Percentiles rank a stretch among this genome's conserved stretches.
Evolutionary conservation across 345 rosid species (phyloP).

Genomic region (Salix arbutifolia): DNA sequence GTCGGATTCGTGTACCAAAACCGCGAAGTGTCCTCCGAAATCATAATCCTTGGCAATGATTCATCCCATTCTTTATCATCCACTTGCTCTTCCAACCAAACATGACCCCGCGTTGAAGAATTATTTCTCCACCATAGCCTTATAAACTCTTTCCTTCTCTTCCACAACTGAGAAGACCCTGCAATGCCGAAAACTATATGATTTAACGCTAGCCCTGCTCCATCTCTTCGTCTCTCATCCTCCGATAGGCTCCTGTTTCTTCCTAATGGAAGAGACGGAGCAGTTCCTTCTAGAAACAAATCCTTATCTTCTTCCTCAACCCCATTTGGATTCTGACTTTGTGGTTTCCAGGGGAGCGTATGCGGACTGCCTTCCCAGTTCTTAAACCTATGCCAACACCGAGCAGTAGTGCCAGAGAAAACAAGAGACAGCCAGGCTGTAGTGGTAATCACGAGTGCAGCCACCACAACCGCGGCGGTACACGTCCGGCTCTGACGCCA

Average conservation of each 20-base stretch:
- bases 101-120: conserved; percentile 70
- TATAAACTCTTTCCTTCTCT: conserved; percentile 67
- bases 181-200: conserved; percentile 91
- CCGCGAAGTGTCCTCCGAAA: conserved; percentile 80
- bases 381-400: conserved; percentile 47
- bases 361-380: conserved; percentile 47
- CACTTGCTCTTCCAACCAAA: conserved; percentile 77
- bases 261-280: not conserved
- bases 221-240: not conserved
- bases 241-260: conserved; percentile 45
- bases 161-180: conserved; percentile 79
- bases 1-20: conserved; percentile 90
- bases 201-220: conserved; percentile 27
- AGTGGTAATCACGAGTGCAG: conserved; percentile 61
- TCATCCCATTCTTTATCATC: conserved; percentile 39
- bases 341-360: conserved; percentile 10
- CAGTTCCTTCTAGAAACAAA: not conserved
- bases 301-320: conserved; percentile 3
- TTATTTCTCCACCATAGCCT: conserved; percentile 81
- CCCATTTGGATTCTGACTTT: not conserved
- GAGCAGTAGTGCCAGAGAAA: conserved; percentile 57
- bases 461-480: conserved; percentile 48
- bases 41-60: conserved; percentile 63
- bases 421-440: conserved; percentile 83
- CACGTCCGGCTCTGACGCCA: conserved; percentile 49